phyloP scores from a whole-genome alignment of 1,139 yeast species.

The Hyphopichia burtonii region DNA sequence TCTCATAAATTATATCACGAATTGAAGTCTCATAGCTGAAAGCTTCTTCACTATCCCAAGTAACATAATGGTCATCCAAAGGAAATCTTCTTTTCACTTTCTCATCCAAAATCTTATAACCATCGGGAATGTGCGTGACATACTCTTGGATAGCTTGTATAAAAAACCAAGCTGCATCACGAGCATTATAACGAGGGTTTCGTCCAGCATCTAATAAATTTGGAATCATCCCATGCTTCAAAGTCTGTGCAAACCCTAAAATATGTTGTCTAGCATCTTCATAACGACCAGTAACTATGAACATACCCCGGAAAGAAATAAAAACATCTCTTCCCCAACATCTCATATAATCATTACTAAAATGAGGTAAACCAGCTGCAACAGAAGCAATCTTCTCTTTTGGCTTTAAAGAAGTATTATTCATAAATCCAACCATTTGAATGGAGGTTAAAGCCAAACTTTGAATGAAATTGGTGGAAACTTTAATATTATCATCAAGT shows the following conservation, averaged over 20 bases:
- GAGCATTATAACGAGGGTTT: slow-evolving; percentile 91
- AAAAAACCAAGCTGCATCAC: slow-evolving; percentile 98
- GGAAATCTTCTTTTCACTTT: slow-evolving; percentile 85
- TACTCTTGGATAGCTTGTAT: slow-evolving; percentile 86
- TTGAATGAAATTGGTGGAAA: slow-evolving; percentile 73
- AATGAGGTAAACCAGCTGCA: slow-evolving; percentile 97
- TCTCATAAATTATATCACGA: slow-evolving; percentile 77
- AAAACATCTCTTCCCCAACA: slow-evolving; percentile 99
- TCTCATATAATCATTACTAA: slow-evolving; percentile 86
- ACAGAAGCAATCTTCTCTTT: slow-evolving; percentile 62
- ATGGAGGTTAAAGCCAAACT: slow-evolving; percentile 77
- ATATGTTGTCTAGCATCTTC: slow-evolving; percentile 83
- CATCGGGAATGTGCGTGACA: slow-evolving; percentile 64
- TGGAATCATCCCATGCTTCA: slow-evolving; percentile 94
- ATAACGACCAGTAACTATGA: slow-evolving; percentile 72
- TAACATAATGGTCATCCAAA: slow-evolving; percentile 75
- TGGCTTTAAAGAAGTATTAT: slow-evolving; percentile 76
- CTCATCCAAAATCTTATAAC: slow-evolving; percentile 64
- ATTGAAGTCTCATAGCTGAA: slow-evolving; percentile 70
- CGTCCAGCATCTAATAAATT: slow-evolving; percentile 89
- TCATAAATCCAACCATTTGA: slow-evolving; percentile 80
- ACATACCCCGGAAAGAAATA: slow-evolving; percentile 77
- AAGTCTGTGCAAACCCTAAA: slow-evolving; percentile 82
- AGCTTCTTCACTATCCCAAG: slow-evolving; percentile 69
- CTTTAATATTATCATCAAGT: slow-evolving; percentile 54